Percentiles rank a stretch among this genome's conserved stretches.
Evolutionary conservation across 106 monocot genomes (phyloP).

Genomic region (Posidonia australis): DNA sequence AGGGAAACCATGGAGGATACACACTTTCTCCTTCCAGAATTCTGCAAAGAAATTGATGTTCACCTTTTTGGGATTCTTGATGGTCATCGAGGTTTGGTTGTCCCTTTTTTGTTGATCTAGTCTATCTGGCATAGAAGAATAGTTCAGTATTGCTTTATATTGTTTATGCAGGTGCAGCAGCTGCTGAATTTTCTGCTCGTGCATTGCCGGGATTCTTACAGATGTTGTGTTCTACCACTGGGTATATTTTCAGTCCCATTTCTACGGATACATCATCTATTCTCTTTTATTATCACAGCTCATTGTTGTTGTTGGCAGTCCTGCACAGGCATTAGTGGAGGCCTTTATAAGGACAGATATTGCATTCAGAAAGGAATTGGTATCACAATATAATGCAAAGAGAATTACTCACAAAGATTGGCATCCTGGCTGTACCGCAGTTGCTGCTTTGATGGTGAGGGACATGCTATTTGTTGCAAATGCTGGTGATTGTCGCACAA

Average conservation of each 20-base stretch:
- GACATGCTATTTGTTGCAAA: constrained; percentile 82
- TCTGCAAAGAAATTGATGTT: constrained; percentile 50
- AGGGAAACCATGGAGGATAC: constrained; percentile 98
- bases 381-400: constrained; percentile 29
- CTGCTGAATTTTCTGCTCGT: constrained; percentile 87
- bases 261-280: not conserved
- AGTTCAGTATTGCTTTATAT: no score
- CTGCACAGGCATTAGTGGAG: constrained; percentile 53
- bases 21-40: constrained; percentile 75
- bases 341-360: constrained; percentile 81
- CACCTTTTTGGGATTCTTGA: constrained; percentile 90
- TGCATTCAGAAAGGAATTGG: constrained; percentile 66
- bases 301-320: constrained; percentile 40
- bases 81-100: constrained; percentile 75
- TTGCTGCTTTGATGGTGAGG: constrained; percentile 51
- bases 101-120: no score
- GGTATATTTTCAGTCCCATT: constrained; percentile 17
- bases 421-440: constrained; percentile 95
- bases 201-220: constrained; percentile 69
- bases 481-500: constrained; percentile 96
- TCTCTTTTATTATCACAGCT: not conserved
- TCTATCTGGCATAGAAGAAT: no score
- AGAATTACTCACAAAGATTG: constrained; percentile 62
- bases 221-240: constrained; percentile 21
- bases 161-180: constrained; percentile 61